Evolutionary conservation across 2,329 filamentous ascomycete species (phyloP), one percentile per base, ranked within the genome.

Genomic region (Trichoderma arundinaceum): DNA sequence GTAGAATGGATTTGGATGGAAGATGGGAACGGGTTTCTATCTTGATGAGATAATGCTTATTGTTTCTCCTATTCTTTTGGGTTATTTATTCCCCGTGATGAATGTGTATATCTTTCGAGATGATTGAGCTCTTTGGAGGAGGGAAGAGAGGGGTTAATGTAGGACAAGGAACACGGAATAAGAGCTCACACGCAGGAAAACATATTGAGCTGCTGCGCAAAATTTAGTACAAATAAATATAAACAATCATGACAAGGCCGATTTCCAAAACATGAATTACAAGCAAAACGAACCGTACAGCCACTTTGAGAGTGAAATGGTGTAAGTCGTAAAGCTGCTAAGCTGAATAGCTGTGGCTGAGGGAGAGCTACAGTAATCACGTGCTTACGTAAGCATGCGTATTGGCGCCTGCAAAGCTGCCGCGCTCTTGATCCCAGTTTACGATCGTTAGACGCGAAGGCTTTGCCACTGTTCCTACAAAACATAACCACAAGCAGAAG

Each of bases 1-100:
- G 38, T 74, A 71, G 58, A 59, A 22, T 12, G 7, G 13, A 12
- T 28, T 3, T 28, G 22, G 22, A 4, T 28, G 22, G 22, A 49
- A 38, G 17, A 46, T 28, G 5, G 41, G 0, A 22, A 0, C 2
- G 3, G 12, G 19, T 15, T 9, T 32, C 35, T 10, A 13, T 44
- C 28, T 33, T 35, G n/a, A 46, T 6, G 13, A 43, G 19, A 12
- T 1, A 35, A n/a, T 19, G n/a, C 7, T 12, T 12, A 3, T 9
- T 38, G 28, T 7, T 12, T 35, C n/a, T 53, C 12, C 12, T 13
- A 7, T 28, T 15, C 4, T 28, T 28, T 28, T 51, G 1, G 3
- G 28, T 51, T 10, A 33, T 32, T 49, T 9, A 32, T 33, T 19
- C 13, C 12, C 9, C 13, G 32, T 3, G 3, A 28, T 51, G 13